Base-by-base conservation (phyloP, 257 asterid species). In the Nyctanthes arbortristis region DNA sequence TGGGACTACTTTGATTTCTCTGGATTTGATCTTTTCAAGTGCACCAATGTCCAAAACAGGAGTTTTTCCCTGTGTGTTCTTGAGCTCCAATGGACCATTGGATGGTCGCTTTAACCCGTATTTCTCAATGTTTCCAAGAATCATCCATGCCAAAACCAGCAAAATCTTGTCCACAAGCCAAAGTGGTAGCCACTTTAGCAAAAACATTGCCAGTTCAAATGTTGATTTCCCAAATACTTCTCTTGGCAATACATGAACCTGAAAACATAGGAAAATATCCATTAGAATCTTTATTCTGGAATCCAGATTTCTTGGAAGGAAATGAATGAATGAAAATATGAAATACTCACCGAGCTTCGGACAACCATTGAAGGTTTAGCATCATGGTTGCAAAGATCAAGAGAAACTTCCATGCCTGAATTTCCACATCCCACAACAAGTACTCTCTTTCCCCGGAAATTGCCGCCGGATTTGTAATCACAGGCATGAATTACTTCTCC, bases 331-430 rank as follows among this genome's bases (percentile, higher is more conserved):
- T 5, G 25, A 31, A 30, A 39, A n/a, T 4, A 8, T 7, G 7
- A 63, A 33, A 25, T 7, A 49, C 92, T 85, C 22, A 91, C 96
- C 83, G 98, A 79, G 88, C 85, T 86, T 1, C 98, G 92, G 13
- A 84, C 95, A 1, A 89, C 92, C 91, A 92, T 86, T 4, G 94
- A 79, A 28, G 98, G 95, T 61, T 85, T 74, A 1, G 98, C 98
- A 1, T 79, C 77, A 63, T 88, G 81, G 80, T 92, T 92, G 78
- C 92, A 88, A 52, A 92, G 98, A 78, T 92, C 98, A n/a, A 92
- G 95, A 47, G 97, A 89, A n/a, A 92, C 85, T 59, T 92, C 98
- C 98, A 92, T 92, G 71, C 98, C 98, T 3, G 98, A 92, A 36
- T 92, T 92, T 0, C 98, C 96, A 35, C 96, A 89, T 0, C 98